Conservation (phyloP, 495 filamentous ascomycete genomes). For the Podospora tetraspora region DNA sequence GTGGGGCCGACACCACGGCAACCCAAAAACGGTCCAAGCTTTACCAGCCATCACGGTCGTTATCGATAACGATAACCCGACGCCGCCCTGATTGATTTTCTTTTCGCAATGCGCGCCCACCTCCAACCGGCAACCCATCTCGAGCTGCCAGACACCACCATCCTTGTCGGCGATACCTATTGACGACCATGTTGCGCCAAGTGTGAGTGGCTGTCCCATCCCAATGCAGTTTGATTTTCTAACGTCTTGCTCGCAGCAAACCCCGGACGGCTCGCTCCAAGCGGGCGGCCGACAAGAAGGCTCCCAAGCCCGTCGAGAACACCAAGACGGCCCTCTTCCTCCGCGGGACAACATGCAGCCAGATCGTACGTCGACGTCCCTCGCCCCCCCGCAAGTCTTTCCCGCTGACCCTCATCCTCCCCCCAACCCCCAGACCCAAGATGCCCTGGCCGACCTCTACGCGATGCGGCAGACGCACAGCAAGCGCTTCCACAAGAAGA, state of each 20-base stretch:
- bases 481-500: conserved; percentile 92
- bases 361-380: conserved; percentile 44
- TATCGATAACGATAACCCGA: background rate
- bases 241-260: conserved; percentile 53
- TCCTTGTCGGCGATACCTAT: conserved; percentile 1
- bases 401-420: background rate
- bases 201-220: conserved; percentile 19
- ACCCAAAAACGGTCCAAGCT: background rate
- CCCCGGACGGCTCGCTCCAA: conserved; percentile 91
- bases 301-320: conserved; percentile 82
- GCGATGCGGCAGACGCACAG: conserved; percentile 71
- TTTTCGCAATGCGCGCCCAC: background rate
- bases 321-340: conserved; percentile 82
- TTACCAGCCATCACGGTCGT: background rate
- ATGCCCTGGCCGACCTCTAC: conserved; percentile 75
- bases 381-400: background rate
- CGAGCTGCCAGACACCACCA: conserved; percentile 1
- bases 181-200: conserved; percentile 31
- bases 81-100: background rate
- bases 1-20: background rate
- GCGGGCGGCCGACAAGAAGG: conserved; percentile 83
- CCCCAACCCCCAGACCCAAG: conserved; percentile 44
- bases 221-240: conserved; percentile 4
- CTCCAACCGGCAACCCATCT: background rate
- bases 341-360: conserved; percentile 72